Evolutionary conservation across 169 alveolate species (phyloP).

Genomic region (Blepharisma undulans): DNA sequence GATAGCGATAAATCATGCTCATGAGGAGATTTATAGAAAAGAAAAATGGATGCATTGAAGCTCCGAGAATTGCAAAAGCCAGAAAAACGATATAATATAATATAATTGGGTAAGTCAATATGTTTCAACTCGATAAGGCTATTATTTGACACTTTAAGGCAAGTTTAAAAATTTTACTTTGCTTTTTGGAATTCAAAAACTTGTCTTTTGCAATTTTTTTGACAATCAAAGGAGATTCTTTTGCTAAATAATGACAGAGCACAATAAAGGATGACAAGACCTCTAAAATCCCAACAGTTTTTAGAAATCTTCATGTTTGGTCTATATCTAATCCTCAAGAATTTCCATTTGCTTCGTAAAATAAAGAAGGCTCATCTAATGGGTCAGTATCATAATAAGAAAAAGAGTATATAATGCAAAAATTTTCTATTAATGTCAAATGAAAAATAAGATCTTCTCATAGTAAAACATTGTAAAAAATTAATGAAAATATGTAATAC

Average conservation of each 20-base stretch:
- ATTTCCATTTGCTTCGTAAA: constrained; percentile 2
- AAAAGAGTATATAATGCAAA: constrained; percentile 14
- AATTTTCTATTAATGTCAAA: constrained; percentile 5
- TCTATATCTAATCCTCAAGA: background rate
- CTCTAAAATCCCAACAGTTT: constrained; percentile 24
- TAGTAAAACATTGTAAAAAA: background rate
- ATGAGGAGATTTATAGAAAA: constrained; percentile 20
- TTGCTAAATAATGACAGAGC: background rate
- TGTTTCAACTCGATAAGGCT: background rate
- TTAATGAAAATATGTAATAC: background rate
- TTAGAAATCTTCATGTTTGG: background rate
- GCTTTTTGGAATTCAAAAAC: too few relatives aligned
- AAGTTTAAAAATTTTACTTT: background rate
- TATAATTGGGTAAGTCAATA: background rate
- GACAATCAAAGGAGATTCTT: constrained; percentile 23
- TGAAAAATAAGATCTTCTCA: constrained; percentile 25
- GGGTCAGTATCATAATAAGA: background rate
- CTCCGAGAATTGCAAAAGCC: background rate
- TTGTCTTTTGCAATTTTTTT: constrained; percentile 27
- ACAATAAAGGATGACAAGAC: background rate
- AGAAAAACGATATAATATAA: background rate
- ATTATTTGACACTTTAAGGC: background rate
- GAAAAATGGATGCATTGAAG: constrained; percentile 15
- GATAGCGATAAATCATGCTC: constrained; percentile 30
- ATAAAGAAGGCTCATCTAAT: background rate